These are phyloP conservation scores for Borealophlyctis nickersoniae DNA, from an alignment of 192 early-diverging fungal genomes.

Conservation along the genomic window DNA sequence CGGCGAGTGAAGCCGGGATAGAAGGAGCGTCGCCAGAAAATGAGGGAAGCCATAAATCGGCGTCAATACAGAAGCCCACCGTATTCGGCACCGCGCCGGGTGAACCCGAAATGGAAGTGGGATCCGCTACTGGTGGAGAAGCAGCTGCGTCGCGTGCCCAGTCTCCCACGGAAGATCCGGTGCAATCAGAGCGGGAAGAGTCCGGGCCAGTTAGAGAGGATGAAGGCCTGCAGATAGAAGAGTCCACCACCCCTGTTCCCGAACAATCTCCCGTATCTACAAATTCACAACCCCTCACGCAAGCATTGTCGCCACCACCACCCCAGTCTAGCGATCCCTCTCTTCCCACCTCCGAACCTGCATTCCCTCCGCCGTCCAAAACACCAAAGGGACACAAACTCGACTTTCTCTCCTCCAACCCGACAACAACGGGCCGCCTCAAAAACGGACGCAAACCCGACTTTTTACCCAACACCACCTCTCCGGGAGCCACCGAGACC, in stretches of 20 bases:
- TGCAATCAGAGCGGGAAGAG: too few species aligned
- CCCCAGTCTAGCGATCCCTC: neutral
- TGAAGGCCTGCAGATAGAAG: neutral
- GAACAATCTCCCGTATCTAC: neutral
- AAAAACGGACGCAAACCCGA: neutral
- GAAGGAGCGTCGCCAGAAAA: neutral
- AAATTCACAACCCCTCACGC: neutral
- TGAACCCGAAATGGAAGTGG: too few species aligned
- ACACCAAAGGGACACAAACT: neutral
- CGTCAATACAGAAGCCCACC: neutral
- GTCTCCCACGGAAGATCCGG: too few species aligned
- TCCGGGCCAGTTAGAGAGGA: too few species aligned
- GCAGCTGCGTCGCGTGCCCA: too few species aligned
- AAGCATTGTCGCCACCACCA: neutral
- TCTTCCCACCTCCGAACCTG: neutral
- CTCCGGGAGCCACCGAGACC: neutral
- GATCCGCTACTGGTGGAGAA: too few species aligned
- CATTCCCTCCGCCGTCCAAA: neutral
- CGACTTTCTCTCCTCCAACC: neutral
- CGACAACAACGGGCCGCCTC: neutral
- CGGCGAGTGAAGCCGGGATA: neutral
- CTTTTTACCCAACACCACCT: neutral
- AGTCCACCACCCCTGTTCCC: neutral
- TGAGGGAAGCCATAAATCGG: neutral
- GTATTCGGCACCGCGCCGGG: neutral